A percentile compares a stretch with the other conserved stretches of the same genome.
These are phyloP conservation scores for Straminergon stramineum DNA, from an alignment of 225 moss, liverwort and hornwort genomes.

Conservation along the genomic window DNA sequence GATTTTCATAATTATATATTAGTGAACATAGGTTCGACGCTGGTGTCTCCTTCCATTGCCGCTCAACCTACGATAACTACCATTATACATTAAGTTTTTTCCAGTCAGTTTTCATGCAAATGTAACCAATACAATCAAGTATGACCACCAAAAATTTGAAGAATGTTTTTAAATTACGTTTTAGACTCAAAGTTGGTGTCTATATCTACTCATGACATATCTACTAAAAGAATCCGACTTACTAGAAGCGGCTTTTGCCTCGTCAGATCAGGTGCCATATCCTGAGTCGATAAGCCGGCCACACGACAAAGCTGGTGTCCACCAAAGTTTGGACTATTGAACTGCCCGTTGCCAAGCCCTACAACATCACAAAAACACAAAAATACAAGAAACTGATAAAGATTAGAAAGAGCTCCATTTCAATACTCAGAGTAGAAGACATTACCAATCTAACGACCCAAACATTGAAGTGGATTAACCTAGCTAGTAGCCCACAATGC, in stretches of 20 bases:
- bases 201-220: neutral
- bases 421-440: neutral
- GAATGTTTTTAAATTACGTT: neutral
- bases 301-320: neutral
- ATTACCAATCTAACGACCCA: neutral
- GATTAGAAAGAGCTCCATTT: neutral
- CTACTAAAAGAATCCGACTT: neutral
- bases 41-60: neutral
- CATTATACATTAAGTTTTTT: neutral
- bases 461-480: neutral
- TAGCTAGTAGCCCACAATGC: neutral
- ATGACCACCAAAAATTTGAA: neutral
- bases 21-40: neutral
- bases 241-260: slow-evolving; percentile 27
- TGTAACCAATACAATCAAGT: neutral
- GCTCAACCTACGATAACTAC: neutral
- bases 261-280: neutral
- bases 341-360: slow-evolving; percentile 23
- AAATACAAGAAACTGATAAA: neutral
- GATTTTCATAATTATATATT: neutral
- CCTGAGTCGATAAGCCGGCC: slow-evolving; percentile 20
- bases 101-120: neutral
- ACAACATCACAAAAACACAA: neutral
- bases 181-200: neutral
- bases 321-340: neutral